Conservation (phyloP, 78 protist genomes). For the Dictyostelium brefeldianum region DNA sequence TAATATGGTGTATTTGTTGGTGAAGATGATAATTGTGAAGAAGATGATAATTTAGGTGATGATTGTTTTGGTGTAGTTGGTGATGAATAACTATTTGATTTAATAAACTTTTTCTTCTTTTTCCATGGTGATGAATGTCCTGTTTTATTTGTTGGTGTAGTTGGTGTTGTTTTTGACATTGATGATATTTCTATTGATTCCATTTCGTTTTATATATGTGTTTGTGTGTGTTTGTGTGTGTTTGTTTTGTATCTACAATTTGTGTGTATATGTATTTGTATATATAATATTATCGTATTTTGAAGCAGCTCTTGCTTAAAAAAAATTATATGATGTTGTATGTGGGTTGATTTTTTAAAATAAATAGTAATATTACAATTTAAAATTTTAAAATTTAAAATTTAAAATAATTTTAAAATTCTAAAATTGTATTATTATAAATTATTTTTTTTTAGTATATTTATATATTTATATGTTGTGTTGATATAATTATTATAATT, state of each 20-base stretch:
- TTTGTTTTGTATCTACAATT: neutral
- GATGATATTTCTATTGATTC: conserved; percentile 1
- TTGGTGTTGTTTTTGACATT: conserved; percentile 21
- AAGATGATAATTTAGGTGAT: neutral
- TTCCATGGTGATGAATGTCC: conserved; percentile 21
- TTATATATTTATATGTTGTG: too few species aligned
- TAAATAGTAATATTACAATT: neutral
- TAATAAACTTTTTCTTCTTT: neutral
- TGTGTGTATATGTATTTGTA: neutral
- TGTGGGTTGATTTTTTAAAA: neutral
- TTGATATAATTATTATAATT: neutral
- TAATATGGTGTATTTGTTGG: neutral
- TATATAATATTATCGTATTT: neutral
- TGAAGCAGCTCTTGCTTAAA: conserved; percentile 9
- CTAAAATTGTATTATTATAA: neutral
- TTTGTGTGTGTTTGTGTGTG: neutral
- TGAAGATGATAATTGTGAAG: conserved; percentile 4
- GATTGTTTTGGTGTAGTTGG: neutral
- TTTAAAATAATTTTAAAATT: neutral
- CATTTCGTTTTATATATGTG: neutral
- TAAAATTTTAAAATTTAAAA: neutral
- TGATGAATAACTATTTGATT: conserved; percentile 4
- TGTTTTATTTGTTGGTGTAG: conserved; percentile 9
- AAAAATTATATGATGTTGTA: neutral
- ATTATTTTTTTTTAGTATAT: too few species aligned